phyloP scores from a whole-genome alignment of 805 yeast genomes.

The Spathaspora girioi region DNA sequence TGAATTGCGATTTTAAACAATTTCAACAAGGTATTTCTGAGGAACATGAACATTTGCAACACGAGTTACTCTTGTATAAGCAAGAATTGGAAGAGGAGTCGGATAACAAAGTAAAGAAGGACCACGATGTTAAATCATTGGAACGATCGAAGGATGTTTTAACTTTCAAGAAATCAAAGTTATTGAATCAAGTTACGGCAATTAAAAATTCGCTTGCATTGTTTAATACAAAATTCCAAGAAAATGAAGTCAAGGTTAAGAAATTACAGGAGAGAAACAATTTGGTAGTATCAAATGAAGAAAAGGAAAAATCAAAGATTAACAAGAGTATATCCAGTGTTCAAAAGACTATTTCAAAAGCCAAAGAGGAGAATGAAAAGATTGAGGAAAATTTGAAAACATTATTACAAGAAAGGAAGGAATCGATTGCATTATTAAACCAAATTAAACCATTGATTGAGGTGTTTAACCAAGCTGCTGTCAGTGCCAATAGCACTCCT shows the following conservation, averaged over 20 bases:
- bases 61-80: slow-evolving; percentile 29
- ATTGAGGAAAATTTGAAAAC: slow-evolving; percentile 24
- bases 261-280: slow-evolving; percentile 22
- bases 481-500: slow-evolving; percentile 1
- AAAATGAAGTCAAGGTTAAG: slow-evolving; percentile 12
- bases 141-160: slow-evolving; percentile 30
- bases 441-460: slow-evolving; percentile 23
- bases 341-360: slow-evolving; percentile 11
- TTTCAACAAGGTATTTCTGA: slow-evolving; percentile 10
- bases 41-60: slow-evolving; percentile 16
- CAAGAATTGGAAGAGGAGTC: slow-evolving; percentile 36
- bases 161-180: slow-evolving; percentile 29
- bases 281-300: slow-evolving; percentile 20
- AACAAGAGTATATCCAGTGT: slow-evolving; percentile 12
- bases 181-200: slow-evolving; percentile 19
- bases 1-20: slow-evolving; percentile 17
- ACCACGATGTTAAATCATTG: slow-evolving; percentile 27
- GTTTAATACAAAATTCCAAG: slow-evolving; percentile 16
- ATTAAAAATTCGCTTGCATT: slow-evolving; percentile 17
- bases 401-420: slow-evolving; percentile 21
- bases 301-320: slow-evolving; percentile 18
- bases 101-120: slow-evolving; percentile 25
- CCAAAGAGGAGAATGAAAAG: slow-evolving; percentile 18
- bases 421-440: slow-evolving; percentile 11
- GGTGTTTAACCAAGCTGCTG: slow-evolving; percentile 13